Percentiles rank a stretch among this genome's conserved stretches.
These are phyloP conservation scores for Vaucheria bursata DNA, from an alignment of 352 stramenopile species.

Conservation along the genomic window DNA sequence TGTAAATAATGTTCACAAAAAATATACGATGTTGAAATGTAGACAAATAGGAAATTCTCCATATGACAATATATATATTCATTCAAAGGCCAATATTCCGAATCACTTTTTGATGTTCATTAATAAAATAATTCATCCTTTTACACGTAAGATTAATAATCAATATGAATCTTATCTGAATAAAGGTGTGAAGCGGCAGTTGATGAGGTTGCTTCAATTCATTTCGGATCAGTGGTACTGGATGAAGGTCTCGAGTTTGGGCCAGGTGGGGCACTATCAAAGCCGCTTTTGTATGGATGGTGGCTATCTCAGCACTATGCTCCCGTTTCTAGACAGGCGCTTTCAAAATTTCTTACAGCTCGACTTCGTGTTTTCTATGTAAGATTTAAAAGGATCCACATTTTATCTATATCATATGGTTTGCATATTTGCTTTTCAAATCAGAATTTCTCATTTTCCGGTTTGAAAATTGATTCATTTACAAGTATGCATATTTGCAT, in stretches of 20 bases:
- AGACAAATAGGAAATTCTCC: no score
- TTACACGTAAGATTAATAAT: neutral
- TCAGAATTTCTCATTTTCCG: no score
- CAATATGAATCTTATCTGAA: neutral
- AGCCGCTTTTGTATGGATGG: conserved; percentile 69
- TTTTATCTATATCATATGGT: no score
- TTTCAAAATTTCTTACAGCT: conserved; percentile 91
- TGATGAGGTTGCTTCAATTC: conserved; percentile 35
- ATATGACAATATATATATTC: no score
- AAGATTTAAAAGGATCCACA: no score
- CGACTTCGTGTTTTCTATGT: conserved; percentile 93
- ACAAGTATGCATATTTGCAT: no score
- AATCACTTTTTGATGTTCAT: no score
- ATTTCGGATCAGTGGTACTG: conserved; percentile 62
- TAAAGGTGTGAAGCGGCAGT: conserved; percentile 12
- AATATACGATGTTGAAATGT: no score
- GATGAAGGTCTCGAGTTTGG: conserved; percentile 61
- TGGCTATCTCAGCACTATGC: conserved; percentile 83
- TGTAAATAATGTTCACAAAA: no score
- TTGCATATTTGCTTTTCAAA: no score
- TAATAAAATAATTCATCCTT: neutral
- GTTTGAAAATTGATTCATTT: no score
- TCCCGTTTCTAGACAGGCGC: conserved; percentile 74
- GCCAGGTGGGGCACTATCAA: conserved; percentile 63
- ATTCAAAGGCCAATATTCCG: no score